Base-by-base conservation (phyloP, 495 filamentous ascomycete genomes). In the Penicillium paradoxum region DNA sequence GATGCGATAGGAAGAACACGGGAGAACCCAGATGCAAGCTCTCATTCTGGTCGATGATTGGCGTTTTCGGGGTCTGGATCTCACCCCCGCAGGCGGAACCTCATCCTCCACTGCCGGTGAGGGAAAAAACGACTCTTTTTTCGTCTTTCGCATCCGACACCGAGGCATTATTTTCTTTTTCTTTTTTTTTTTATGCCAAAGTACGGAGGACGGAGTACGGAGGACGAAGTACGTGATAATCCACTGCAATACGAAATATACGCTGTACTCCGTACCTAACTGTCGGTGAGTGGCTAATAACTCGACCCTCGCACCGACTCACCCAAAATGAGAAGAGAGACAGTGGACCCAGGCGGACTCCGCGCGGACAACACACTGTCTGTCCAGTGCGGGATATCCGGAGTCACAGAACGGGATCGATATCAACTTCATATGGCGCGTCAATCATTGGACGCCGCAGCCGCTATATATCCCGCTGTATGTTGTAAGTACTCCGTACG, bases 21-120 rank as follows among this genome's bases (percentile, higher is more conserved):
- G 51, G 37, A 38, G n/a, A n/a, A n/a, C n/a, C n/a, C n/a, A n/a
- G n/a, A n/a, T n/a, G n/a, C n/a, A 44, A 51, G 9, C 55, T 59
- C 39, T 47, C 50, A 55, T 49, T 59, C 43, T 52, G 15, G 47
- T 37, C 54, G 53, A 24, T 70, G 65, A 73, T 73, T 73, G 70
- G 69, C 41, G 47, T 41, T 21, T 21, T 36, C 33, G 32, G 43
- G 36, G 19, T 29, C 54, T 56, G 52, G 45, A 56, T 54, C 49
- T 61, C 63, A 69, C 64, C 60, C 45, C 70, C 64, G 68, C 68
- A 66, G 51, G 63, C 64, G 63, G 66, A 64, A 66, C 58, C 30
- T 45, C 49, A 56, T 59, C 56, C 45, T 47, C 36, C 45, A 54
- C 32, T 49, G 24, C 55, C 55, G 55, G 55, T 57, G 54, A 57